Evolutionary conservation across 164 flowering plant species (phyloP), one percentile per base, ranked within the genome.

Genomic region (Tetracentron sinense): DNA sequence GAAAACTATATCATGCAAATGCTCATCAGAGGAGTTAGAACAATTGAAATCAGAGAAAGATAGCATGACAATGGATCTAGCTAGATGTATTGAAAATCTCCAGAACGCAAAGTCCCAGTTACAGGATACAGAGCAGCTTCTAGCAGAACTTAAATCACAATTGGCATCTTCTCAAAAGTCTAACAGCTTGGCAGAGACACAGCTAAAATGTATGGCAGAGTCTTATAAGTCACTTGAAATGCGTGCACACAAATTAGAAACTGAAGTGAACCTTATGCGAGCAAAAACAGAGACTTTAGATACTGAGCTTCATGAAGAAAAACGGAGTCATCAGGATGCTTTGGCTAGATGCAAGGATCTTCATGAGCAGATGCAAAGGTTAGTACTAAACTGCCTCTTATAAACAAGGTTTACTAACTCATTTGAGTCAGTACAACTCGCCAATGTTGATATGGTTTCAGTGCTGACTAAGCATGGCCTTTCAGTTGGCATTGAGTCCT

Each of bases 151-250:
- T 51, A 83, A 82, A 73, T 80, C 90, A 55, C 84, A 92, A 51
- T 75, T 95, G 62, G 79, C 86, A 55, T 78, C 92, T 62, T 82
- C 85, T 69, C 87, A 84, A 63, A 90, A 79, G 44, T 77, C 81
- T 20, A 88, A 92, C 62, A 76, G 92, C 68, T 82, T 95, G 79
- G 83, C 92, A 19, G 98, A 92, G 68, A 92, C 97, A 28, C 99
- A 95, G 81, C 86, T 95, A 38, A 95, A 88, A 76, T 95, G 99
- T 57, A 95, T 95, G 99, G 86, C 92, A 54, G 99, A 92, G 71
- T 88, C 99, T 48, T 95, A 92, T 67, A 88, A 83, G 65, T 79
- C 89, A 42, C 96, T 95, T 55, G 99, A 95, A 81, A 74, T 58
- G 16, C 85, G 86, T 55, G 80, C 89, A 30, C 74, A 69, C 58